A percentile compares a stretch with the other conserved stretches of the same genome.
These are phyloP conservation scores for Trametes hirsuta DNA, from an alignment of 1,284 basidiomycete species.

Conservation along the genomic window DNA sequence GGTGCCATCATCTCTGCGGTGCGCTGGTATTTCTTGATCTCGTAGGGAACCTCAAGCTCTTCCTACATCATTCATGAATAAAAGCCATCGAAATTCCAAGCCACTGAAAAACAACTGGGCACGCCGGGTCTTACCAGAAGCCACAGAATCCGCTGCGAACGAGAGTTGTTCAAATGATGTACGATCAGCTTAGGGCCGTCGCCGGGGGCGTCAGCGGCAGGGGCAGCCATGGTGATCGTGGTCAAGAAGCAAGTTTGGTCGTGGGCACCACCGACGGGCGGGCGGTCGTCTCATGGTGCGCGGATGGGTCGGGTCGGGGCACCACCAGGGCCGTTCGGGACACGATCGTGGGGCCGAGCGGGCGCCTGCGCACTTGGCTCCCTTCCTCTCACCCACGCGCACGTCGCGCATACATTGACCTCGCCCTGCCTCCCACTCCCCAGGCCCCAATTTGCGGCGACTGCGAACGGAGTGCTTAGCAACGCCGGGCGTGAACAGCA, in stretches of 20 bases:
- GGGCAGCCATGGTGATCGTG: conserved; percentile 18
- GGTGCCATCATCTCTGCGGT: conserved; percentile 42
- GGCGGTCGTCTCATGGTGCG: not conserved
- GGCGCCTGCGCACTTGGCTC: conserved; percentile 2
- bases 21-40: conserved; percentile 51
- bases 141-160: conserved; percentile 58
- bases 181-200: conserved; percentile 37
- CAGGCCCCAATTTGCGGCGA: not conserved
- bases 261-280: not conserved
- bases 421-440: not conserved
- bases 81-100: not conserved
- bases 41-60: conserved; percentile 51
- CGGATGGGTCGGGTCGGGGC: too few species aligned
- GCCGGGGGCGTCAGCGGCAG: not conserved
- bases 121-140: conserved; percentile 42
- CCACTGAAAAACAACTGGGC: not conserved
- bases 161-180: conserved; percentile 55
- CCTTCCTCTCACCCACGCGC: not conserved
- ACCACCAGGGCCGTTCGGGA: not conserved
- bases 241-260: not conserved
- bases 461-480: not conserved
- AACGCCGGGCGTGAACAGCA: not conserved
- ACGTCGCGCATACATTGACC: not conserved
- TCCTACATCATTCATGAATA: conserved; percentile 39
- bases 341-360: not conserved